Conservation (phyloP, 495 filamentous ascomycete species). For the Geoglossum glabrum region DNA sequence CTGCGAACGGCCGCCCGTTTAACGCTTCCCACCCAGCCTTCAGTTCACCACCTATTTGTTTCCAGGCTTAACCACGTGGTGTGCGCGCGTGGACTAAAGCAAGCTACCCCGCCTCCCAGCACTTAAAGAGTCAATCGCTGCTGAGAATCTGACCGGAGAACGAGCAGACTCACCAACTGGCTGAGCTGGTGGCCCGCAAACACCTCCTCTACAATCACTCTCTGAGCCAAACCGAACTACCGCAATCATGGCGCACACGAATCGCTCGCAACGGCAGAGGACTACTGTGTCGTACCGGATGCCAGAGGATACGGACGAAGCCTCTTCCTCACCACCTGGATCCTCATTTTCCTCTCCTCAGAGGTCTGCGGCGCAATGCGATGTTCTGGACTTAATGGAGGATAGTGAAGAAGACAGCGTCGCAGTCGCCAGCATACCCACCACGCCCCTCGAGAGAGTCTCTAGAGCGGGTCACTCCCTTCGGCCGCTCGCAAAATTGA, state of each 20-base stretch:
- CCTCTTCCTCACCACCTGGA: not conserved
- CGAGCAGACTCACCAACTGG: not conserved
- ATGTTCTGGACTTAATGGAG: not conserved
- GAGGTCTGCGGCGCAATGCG: not conserved
- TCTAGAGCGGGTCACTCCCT: not conserved
- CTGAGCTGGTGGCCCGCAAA: not conserved
- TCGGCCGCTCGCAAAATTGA: not conserved
- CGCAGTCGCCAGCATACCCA: not conserved
- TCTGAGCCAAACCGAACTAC: not conserved
- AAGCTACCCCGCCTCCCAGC: too few species aligned
- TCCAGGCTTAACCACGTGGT: too few species aligned
- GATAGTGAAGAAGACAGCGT: not conserved
- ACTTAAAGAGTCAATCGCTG: too few species aligned
- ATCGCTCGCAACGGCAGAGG: not conserved
- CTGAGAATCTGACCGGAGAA: not conserved
- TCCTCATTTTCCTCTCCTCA: not conserved
- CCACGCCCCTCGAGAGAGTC: not conserved
- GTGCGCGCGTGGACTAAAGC: too few species aligned
- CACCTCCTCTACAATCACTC: not conserved
- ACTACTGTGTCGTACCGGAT: not conserved
- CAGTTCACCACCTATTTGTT: too few species aligned
- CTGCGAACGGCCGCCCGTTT: too few species aligned
- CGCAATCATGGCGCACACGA: not conserved
- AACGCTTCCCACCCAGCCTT: too few species aligned
- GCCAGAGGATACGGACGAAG: not conserved